Conservation (phyloP, 2,329 filamentous ascomycete species). For the Fusarium denticulatum region DNA sequence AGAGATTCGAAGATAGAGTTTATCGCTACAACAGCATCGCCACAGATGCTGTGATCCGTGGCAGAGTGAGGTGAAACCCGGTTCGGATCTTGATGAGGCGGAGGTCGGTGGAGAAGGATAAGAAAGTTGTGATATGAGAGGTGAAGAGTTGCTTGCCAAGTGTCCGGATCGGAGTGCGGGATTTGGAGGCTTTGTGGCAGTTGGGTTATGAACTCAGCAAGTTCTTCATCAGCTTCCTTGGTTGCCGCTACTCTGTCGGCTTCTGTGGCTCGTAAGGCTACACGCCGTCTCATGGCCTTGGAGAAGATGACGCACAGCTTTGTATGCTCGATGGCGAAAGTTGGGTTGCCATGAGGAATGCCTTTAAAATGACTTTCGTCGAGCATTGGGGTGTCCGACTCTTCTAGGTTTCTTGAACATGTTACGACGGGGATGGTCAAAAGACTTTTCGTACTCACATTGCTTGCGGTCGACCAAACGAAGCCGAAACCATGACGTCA, state of each 20-base stretch:
- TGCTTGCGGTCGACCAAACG: constrained; percentile 62
- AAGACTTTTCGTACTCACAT: constrained; percentile 47
- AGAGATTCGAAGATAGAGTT: constrained; percentile 46
- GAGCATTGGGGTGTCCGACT: constrained; percentile 60
- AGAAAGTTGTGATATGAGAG: constrained; percentile 50
- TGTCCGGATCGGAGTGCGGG: constrained; percentile 30
- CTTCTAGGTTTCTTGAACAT: constrained; percentile 55
- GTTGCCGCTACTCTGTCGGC: constrained; percentile 43
- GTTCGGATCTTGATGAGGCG: constrained; percentile 30
- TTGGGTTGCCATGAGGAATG: constrained; percentile 50
- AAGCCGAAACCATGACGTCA: constrained; percentile 49
- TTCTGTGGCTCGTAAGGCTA: constrained; percentile 36
- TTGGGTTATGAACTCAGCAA: constrained; percentile 45
- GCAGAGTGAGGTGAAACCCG: constrained; percentile 18
- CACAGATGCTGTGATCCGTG: constrained; percentile 46
- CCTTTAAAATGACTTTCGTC: constrained; percentile 57
- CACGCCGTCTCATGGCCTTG: constrained; percentile 46
- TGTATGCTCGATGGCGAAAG: constrained; percentile 59
- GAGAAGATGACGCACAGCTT: constrained; percentile 62
- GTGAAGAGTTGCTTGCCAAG: constrained; percentile 48
- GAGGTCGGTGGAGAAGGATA: constrained; percentile 48
- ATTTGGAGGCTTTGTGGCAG: constrained; percentile 44
- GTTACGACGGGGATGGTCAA: background rate
- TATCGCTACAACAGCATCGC: constrained; percentile 43
- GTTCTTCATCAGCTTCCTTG: constrained; percentile 44